Conservation (phyloP, 805 yeast genomes). For the Maudiozyma barnettii region DNA sequence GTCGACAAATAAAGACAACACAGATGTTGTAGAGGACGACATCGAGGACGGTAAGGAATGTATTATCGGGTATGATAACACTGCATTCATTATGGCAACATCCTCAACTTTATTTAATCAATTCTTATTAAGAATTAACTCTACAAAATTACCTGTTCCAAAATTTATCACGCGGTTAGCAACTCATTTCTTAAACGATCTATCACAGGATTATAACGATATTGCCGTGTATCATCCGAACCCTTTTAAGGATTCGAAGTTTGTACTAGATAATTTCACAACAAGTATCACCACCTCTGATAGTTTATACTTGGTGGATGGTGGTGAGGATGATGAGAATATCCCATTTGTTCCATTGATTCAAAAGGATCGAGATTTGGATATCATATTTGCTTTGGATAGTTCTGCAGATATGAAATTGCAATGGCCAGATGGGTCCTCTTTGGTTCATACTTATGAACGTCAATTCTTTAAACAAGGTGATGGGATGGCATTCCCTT, state of each 20-base stretch:
- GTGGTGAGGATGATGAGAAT: conserved; percentile 61
- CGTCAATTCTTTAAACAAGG: conserved; percentile 52
- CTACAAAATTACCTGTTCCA: conserved; percentile 33
- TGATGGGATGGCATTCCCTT: conserved; percentile 59
- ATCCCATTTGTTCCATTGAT: conserved; percentile 54
- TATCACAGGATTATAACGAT: conserved; percentile 48
- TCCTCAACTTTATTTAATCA: conserved; percentile 75
- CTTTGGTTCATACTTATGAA: conserved; percentile 45
- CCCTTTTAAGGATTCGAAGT: conserved; percentile 47
- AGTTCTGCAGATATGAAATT: conserved; percentile 55
- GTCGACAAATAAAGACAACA: neutral
- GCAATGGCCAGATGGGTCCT: conserved; percentile 60
- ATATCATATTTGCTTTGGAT: conserved; percentile 54
- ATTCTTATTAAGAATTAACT: conserved; percentile 45
- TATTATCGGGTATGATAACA: conserved; percentile 64
- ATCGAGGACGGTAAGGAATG: conserved; percentile 31
- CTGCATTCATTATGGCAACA: conserved; percentile 74
- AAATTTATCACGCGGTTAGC: conserved; percentile 33
- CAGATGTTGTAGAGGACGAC: neutral
- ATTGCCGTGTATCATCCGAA: conserved; percentile 63
- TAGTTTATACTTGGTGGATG: conserved; percentile 51
- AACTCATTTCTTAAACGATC: conserved; percentile 35
- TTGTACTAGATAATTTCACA: conserved; percentile 24
- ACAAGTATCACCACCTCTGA: conserved; percentile 33
- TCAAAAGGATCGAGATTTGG: conserved; percentile 50